A percentile compares a stretch with the other conserved stretches of the same genome.
These are phyloP conservation scores for Exophiala alcalophila DNA, from an alignment of 2,329 filamentous ascomycete genomes.

Conservation along the genomic window DNA sequence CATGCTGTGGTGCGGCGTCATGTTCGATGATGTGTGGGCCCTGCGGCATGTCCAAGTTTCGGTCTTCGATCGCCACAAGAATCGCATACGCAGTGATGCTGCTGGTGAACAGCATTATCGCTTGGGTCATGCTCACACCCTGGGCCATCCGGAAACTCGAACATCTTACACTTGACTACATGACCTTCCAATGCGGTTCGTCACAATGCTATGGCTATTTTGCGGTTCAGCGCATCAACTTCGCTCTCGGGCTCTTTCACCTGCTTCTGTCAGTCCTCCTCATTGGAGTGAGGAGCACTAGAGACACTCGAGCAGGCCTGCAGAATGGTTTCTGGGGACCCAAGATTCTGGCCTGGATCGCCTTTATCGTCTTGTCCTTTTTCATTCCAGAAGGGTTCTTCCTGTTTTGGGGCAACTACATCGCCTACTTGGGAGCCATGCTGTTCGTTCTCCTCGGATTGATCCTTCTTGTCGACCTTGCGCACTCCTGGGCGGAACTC, in stretches of 20 bases:
- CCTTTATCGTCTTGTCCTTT: constrained; percentile 84
- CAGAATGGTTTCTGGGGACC: constrained; percentile 99
- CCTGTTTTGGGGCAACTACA: constrained; percentile 91
- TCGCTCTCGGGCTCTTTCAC: constrained; percentile 92
- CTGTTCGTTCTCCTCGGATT: constrained; percentile 90
- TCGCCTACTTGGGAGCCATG: constrained; percentile 83
- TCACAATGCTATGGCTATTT: constrained; percentile 87
- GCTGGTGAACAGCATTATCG: constrained; percentile 91
- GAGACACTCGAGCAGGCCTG: constrained; percentile 78
- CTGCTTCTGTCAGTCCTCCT: constrained; percentile 79
- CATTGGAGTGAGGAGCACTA: constrained; percentile 81
- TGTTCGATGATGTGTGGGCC: constrained; percentile 94
- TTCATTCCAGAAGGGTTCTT: constrained; percentile 95
- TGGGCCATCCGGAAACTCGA: constrained; percentile 97
- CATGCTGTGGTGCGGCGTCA: constrained; percentile 93
- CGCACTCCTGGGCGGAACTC: constrained; percentile 95
- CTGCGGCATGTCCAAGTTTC: constrained; percentile 96
- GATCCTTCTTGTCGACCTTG: constrained; percentile 88
- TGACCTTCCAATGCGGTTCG: constrained; percentile 88
- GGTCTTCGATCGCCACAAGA: constrained; percentile 94
- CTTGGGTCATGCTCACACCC: constrained; percentile 98
- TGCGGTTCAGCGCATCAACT: constrained; percentile 96
- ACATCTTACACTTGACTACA: constrained; percentile 88
- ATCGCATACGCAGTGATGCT: constrained; percentile 95
- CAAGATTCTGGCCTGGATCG: constrained; percentile 86